Conservation (phyloP, 2,329 filamentous ascomycete species). For the Paradendryphiella salina region DNA sequence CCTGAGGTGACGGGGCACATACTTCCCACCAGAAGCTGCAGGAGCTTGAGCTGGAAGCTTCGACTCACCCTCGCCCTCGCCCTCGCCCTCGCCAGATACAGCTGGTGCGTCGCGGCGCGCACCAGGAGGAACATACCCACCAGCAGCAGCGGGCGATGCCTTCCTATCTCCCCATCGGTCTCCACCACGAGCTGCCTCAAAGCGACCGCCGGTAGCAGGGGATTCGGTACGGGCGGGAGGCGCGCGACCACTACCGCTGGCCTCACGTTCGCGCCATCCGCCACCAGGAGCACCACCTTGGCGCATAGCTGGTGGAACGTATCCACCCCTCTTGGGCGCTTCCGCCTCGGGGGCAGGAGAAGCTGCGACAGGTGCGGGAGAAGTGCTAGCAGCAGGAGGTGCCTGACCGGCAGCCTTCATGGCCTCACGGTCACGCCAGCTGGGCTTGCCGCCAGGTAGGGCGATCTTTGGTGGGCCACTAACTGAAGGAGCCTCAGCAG, state of each 20-base stretch:
- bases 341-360: slow-evolving; percentile 40
- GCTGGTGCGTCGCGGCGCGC: slow-evolving; percentile 30
- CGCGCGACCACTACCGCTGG: slow-evolving; percentile 34
- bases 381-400: slow-evolving; percentile 40
- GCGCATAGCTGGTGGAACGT: slow-evolving; percentile 53
- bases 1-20: slow-evolving; percentile 47
- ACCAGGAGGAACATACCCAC: slow-evolving; percentile 36
- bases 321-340: slow-evolving; percentile 48
- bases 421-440: slow-evolving; percentile 75
- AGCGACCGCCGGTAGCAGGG: slow-evolving; percentile 23
- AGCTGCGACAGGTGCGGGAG: slow-evolving; percentile 36
- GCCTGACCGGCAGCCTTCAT: slow-evolving; percentile 45
- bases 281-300: slow-evolving; percentile 38
- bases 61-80: slow-evolving; percentile 26
- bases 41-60: slow-evolving; percentile 32
- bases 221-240: slow-evolving; percentile 38
- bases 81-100: slow-evolving; percentile 26
- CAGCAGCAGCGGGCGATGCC: slow-evolving; percentile 38
- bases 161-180: slow-evolving; percentile 40
- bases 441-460: slow-evolving; percentile 64
- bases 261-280: slow-evolving; percentile 46
- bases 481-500: slow-evolving; percentile 44
- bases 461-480: slow-evolving; percentile 63
- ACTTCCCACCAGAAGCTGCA: slow-evolving; percentile 42
- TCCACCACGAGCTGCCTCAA: slow-evolving; percentile 21